Percentiles rank a stretch among this genome's conserved stretches.
These are phyloP conservation scores for Penicillium expansum DNA, from an alignment of 2,329 filamentous ascomycete genomes.

Conservation along the genomic window DNA sequence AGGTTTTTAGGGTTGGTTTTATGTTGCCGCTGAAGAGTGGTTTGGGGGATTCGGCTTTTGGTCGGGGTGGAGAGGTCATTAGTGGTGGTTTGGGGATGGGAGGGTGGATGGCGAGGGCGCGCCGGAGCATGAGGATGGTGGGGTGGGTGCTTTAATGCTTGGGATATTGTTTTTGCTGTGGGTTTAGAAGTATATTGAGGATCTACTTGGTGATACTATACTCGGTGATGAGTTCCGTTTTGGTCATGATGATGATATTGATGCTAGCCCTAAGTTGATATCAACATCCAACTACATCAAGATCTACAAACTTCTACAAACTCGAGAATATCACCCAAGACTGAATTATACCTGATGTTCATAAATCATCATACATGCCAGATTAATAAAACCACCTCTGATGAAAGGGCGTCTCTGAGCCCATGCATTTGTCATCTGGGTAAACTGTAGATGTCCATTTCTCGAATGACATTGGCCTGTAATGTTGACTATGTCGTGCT, in stretches of 20 bases:
- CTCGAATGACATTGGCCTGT: neutral
- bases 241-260: slow-evolving; percentile 17
- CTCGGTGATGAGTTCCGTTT: slow-evolving; percentile 7
- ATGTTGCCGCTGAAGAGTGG: slow-evolving; percentile 4
- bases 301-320: slow-evolving; percentile 70
- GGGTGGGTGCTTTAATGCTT: neutral
- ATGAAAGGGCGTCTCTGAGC: slow-evolving; percentile 48
- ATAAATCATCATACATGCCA: too few species aligned
- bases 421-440: neutral
- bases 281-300: slow-evolving; percentile 32
- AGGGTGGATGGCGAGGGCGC: neutral
- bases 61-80: neutral
- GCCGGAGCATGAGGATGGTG: neutral
- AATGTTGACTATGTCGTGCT: neutral
- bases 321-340: slow-evolving; percentile 55
- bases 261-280: slow-evolving; percentile 3
- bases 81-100: slow-evolving; percentile 1
- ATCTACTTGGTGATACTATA: neutral
- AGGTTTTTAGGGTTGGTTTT: slow-evolving; percentile 12
- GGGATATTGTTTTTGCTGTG: neutral
- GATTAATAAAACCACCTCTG: too few species aligned
- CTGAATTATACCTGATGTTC: too few species aligned
- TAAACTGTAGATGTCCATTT: too few species aligned
- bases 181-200: too few species aligned
- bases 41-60: neutral